Evolutionary conservation across 2,329 filamentous ascomycete species (phyloP).

Genomic region (Didymella arachidicola): DNA sequence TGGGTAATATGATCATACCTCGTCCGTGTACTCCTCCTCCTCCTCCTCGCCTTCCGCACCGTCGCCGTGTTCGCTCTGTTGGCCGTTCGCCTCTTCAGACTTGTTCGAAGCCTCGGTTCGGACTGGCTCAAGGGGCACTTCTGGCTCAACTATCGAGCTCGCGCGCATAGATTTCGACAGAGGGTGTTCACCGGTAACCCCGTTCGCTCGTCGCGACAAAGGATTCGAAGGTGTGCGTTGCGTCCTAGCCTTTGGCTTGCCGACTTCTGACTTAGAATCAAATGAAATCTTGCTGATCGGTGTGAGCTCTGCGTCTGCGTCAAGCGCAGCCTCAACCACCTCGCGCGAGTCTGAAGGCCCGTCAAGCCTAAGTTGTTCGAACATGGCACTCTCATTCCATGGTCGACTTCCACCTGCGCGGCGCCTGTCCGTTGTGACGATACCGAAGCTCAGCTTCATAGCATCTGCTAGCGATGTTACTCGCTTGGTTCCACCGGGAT

Average conservation of each 20-base stretch:
- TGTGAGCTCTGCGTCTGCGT: conserved; percentile 47
- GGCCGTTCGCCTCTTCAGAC: conserved; percentile 27
- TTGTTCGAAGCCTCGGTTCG: conserved; percentile 31
- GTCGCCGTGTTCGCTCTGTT: conserved; percentile 33
- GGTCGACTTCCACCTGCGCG: conserved; percentile 60
- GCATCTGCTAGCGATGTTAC: conserved; percentile 96
- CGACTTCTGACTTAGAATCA: conserved; percentile 37
- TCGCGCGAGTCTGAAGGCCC: conserved; percentile 52
- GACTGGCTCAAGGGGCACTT: conserved; percentile 39
- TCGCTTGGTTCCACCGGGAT: conserved; percentile 94
- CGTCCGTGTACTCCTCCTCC: conserved; percentile 69
- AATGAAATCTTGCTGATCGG: conserved; percentile 36
- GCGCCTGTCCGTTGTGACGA: conserved; percentile 81
- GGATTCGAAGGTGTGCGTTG: conserved; percentile 37
- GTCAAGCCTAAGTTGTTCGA: conserved; percentile 57
- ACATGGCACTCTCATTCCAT: conserved; percentile 79
- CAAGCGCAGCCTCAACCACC: conserved; percentile 41
- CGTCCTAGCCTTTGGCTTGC: conserved; percentile 38
- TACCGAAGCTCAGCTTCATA: conserved; percentile 95
- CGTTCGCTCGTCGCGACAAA: conserved; percentile 42
- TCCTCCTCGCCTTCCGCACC: conserved; percentile 28
- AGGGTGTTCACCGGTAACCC: conserved; percentile 38
- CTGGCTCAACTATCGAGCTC: conserved; percentile 45
- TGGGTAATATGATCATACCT: conserved; percentile 48
- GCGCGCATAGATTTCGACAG: conserved; percentile 49